phyloP scores from a whole-genome alignment of 257 asterid species.

The Scutellaria baicalensis region DNA sequence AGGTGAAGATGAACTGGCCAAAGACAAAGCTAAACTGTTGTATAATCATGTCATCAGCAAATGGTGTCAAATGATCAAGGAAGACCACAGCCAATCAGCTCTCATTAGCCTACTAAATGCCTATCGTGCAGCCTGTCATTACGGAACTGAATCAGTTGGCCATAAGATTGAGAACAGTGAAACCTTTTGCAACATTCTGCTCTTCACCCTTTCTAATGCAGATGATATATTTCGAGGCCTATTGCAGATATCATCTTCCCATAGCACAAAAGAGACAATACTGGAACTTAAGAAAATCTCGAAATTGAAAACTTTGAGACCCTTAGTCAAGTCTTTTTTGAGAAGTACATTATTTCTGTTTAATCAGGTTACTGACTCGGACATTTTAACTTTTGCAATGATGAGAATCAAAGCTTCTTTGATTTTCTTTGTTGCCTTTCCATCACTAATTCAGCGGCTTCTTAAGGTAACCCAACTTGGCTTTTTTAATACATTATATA shows the following conservation, averaged over 20 bases:
- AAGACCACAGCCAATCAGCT: constrained; percentile 45
- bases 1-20: constrained; percentile 33
- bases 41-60: constrained; percentile 37
- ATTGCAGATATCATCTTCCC: constrained; percentile 49
- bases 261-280: constrained; percentile 41
- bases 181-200: constrained; percentile 55
- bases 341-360: constrained; percentile 77
- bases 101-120: constrained; percentile 71
- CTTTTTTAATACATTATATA: not conserved
- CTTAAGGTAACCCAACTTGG: constrained; percentile 51
- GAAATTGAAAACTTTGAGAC: constrained; percentile 55
- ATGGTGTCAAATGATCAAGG: constrained; percentile 61
- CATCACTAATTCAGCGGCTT: constrained; percentile 55
- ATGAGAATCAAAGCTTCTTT: constrained; percentile 58
- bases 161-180: constrained; percentile 52
- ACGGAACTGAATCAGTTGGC: constrained; percentile 65
- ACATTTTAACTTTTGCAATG: constrained; percentile 64
- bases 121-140: constrained; percentile 87
- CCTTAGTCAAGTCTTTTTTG: constrained; percentile 65
- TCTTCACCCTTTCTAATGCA: constrained; percentile 59
- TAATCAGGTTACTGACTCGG: constrained; percentile 75
- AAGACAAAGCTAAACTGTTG: constrained; percentile 37
- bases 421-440: constrained; percentile 64
- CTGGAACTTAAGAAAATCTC: constrained; percentile 50
- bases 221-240: constrained; percentile 56